Conservation (phyloP, 805 yeast species). For the Starmerella potacharoeniae region DNA sequence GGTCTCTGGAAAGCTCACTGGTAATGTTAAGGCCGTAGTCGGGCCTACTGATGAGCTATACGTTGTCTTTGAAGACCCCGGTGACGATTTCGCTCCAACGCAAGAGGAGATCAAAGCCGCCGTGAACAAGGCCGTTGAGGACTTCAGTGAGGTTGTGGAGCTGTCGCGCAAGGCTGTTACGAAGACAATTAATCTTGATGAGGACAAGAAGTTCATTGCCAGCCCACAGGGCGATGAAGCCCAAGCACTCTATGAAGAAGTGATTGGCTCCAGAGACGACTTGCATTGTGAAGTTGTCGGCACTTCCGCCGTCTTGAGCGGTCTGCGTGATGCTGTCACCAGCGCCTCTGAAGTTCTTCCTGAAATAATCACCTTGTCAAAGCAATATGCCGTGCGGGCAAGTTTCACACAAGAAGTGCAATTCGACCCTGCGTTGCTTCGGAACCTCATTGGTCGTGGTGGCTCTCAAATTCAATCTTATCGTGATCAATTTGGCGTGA, state of each 20-base stretch:
- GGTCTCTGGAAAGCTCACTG: slow-evolving; percentile 24
- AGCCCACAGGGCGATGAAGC: slow-evolving; percentile 37
- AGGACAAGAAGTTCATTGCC: slow-evolving; percentile 46
- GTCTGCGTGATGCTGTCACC: slow-evolving; percentile 52
- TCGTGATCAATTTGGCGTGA: slow-evolving; percentile 62
- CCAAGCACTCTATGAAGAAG: slow-evolving; percentile 3
- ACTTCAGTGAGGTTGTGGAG: slow-evolving; percentile 49
- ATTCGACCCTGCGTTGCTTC: slow-evolving; percentile 56
- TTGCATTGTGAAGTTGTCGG: slow-evolving; percentile 23
- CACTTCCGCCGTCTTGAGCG: slow-evolving; percentile 51
- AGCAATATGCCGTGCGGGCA: slow-evolving; percentile 38
- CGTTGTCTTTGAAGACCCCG: slow-evolving; percentile 41
- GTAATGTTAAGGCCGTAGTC: slow-evolving; percentile 42
- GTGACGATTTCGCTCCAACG: slow-evolving; percentile 62
- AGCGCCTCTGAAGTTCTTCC: slow-evolving; percentile 43
- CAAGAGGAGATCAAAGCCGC: slow-evolving; percentile 45
- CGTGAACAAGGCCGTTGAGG: slow-evolving; percentile 42
- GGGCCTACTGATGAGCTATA: slow-evolving; percentile 41
- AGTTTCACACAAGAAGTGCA: slow-evolving; percentile 38
- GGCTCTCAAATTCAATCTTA: slow-evolving; percentile 64
- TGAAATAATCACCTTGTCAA: slow-evolving; percentile 44
- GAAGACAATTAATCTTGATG: slow-evolving; percentile 42
- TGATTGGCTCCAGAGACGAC: neutral
- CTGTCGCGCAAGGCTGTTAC: slow-evolving; percentile 44
- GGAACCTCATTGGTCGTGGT: slow-evolving; percentile 80